phyloP scores from a whole-genome alignment of 177 flowering plant genomes.

The Telopea speciosissima region DNA sequence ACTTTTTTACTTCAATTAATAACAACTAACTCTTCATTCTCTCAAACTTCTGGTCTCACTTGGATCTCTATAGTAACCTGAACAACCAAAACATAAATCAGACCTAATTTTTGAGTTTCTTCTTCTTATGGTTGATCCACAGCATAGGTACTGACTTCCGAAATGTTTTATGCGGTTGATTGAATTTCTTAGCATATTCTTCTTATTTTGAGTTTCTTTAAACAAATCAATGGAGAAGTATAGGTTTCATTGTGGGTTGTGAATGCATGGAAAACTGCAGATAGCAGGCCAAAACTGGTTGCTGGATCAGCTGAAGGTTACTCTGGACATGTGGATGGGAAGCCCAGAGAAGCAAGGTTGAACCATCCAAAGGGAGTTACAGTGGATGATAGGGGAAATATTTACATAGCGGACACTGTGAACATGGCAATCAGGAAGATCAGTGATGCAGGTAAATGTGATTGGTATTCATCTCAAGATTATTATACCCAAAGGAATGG shows the following conservation, averaged over 20 bases:
- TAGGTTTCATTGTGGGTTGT: background rate
- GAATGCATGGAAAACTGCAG: conserved; percentile 33
- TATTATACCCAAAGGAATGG: background rate
- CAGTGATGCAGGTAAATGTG: conserved; percentile 66
- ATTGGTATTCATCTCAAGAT: background rate
- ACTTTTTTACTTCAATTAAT: background rate
- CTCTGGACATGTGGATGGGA: conserved; percentile 94
- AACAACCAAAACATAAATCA: background rate
- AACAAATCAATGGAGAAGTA: background rate
- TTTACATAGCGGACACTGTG: conserved; percentile 82
- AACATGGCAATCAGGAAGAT: conserved; percentile 94
- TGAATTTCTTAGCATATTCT: background rate
- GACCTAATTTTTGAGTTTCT: background rate
- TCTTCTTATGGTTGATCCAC: background rate
- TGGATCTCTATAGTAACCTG: background rate
- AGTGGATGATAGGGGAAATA: conserved; percentile 82
- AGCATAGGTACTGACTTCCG: background rate
- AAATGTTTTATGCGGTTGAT: background rate
- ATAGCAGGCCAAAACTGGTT: conserved; percentile 78
- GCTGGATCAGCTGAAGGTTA: conserved; percentile 91
- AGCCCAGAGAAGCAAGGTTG: conserved; percentile 71
- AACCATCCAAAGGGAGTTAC: conserved; percentile 86
- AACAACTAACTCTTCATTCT: background rate
- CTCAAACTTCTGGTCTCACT: background rate
- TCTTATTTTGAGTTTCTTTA: background rate